Evolutionary conservation across 805 yeast genomes (phyloP).

Genomic region (Jamesozyma hellenica): DNA sequence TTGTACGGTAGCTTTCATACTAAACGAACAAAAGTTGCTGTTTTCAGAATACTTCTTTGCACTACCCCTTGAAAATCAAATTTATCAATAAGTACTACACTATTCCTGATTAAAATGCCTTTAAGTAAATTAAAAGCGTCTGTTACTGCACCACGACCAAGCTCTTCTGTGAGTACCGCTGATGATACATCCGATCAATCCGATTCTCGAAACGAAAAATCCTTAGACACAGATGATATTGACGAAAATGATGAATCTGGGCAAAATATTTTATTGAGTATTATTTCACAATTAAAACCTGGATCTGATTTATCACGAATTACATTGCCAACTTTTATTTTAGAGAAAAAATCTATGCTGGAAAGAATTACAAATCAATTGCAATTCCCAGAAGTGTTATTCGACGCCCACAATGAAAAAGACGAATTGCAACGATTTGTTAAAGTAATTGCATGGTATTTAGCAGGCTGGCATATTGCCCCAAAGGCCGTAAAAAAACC

Average conservation of each 20-base stretch:
- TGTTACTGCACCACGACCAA: not conserved
- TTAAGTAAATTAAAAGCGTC: conserved; percentile 2
- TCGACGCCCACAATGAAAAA: conserved; percentile 51
- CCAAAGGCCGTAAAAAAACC: conserved; percentile 98
- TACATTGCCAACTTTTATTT: conserved; percentile 88
- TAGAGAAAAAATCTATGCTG: conserved; percentile 91
- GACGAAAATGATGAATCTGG: conserved; percentile 90
- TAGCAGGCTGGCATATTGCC: conserved; percentile 95
- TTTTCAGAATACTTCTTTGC: too few species aligned
- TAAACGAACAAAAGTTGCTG: too few species aligned
- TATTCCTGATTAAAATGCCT: not conserved
- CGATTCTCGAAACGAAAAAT: conserved; percentile 3
- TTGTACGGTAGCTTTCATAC: too few species aligned
- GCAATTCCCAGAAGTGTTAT: conserved; percentile 64
- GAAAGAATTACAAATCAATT: conserved; percentile 88
- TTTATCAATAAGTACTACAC: too few species aligned
- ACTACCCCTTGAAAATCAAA: too few species aligned
- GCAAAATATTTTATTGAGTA: conserved; percentile 75
- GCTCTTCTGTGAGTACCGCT: not conserved
- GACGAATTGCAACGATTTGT: conserved; percentile 64
- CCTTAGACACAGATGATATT: conserved; percentile 50
- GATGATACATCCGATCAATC: not conserved
- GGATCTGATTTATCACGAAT: conserved; percentile 86
- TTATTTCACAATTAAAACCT: conserved; percentile 83
- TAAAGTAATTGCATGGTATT: conserved; percentile 74